Evolutionary conservation across 1,139 yeast genomes (phyloP).

Genomic region (Blastobotrys arbuscula): DNA sequence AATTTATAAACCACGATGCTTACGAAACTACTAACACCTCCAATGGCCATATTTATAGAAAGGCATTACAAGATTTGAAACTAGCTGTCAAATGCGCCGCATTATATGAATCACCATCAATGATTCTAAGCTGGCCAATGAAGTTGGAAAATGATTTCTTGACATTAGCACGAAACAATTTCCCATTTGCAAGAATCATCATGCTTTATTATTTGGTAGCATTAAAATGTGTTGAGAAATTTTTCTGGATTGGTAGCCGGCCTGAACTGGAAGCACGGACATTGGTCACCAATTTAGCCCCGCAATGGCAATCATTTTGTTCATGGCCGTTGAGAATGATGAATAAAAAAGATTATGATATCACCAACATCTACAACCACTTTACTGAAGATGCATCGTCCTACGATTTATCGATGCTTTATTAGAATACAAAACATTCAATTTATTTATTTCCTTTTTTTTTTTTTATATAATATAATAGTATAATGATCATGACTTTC

Average conservation of each 20-base stretch:
- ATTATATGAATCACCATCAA: conserved; percentile 7
- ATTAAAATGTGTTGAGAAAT: conserved; percentile 15
- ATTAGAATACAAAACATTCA: background rate
- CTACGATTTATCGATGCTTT: conserved; percentile 5
- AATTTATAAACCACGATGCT: conserved; percentile 1
- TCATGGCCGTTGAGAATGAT: conserved; percentile 6
- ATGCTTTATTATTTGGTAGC: conserved; percentile 20
- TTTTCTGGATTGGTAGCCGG: conserved; percentile 22
- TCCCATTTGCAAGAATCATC: conserved; percentile 21
- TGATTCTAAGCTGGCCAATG: conserved; percentile 20
- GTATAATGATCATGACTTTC: background rate
- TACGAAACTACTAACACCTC: background rate
- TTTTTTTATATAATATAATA: background rate
- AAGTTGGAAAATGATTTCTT: conserved; percentile 19
- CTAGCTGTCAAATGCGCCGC: conserved; percentile 2
- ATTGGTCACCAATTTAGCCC: conserved; percentile 14
- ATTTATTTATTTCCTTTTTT: background rate
- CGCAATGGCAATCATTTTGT: conserved; percentile 5
- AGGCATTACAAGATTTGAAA: conserved; percentile 7
- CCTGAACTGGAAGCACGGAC: conserved; percentile 10
- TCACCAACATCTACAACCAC: conserved; percentile 3
- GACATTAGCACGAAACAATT: conserved; percentile 18
- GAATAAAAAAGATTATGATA: background rate
- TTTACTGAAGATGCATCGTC: conserved; percentile 6
- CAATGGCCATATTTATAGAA: conserved; percentile 4